A percentile compares a stretch with the other conserved stretches of the same genome.
Conservation (phyloP, 2,329 filamentous ascomycete genomes). For the Botryotinia narcissicola region DNA sequence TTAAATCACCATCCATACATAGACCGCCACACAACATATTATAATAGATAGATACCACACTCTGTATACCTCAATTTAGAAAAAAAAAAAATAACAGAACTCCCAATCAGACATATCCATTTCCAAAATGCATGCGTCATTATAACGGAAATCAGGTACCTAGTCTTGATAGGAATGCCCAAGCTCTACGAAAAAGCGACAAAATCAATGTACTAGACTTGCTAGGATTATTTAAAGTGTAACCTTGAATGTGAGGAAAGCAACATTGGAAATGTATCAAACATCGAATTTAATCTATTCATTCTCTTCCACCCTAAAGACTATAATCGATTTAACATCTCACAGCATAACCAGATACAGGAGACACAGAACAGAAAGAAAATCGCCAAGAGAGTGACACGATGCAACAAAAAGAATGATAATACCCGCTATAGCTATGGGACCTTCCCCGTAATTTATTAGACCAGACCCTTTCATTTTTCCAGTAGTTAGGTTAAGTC, state of each 20-base stretch:
- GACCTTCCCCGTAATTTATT: slow-evolving; percentile 3
- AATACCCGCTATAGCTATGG: background rate
- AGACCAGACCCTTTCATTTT: slow-evolving; percentile 6
- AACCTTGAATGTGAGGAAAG: background rate
- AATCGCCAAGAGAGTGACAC: background rate
- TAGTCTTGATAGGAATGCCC: background rate
- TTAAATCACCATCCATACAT: background rate
- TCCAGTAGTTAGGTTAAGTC: background rate
- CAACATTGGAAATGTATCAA: background rate
- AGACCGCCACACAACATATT: no score
- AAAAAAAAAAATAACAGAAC: no score
- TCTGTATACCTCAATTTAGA: no score
- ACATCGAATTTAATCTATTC: background rate
- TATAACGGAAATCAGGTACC: background rate
- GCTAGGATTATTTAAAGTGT: background rate
- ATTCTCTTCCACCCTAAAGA: background rate
- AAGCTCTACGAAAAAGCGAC: background rate
- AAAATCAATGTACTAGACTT: background rate
- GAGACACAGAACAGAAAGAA: background rate
- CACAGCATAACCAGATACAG: background rate
- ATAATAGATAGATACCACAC: no score
- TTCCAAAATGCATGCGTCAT: no score
- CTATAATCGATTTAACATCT: background rate
- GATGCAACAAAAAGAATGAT: background rate
- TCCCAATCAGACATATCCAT: no score